Conservation (phyloP, 495 filamentous ascomycete species). For the Lentithecium fluviatile region DNA sequence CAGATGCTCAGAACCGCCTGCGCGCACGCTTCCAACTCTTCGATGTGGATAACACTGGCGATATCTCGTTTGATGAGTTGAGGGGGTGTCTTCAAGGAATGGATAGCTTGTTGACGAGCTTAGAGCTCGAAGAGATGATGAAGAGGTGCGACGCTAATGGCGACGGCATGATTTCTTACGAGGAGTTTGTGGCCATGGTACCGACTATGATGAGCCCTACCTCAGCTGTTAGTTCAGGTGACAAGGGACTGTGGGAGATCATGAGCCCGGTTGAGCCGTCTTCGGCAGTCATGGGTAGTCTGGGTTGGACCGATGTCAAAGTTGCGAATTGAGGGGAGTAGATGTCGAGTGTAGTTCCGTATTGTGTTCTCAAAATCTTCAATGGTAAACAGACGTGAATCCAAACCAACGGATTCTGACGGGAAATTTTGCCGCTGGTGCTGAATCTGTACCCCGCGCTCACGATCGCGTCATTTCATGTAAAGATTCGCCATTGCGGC, state of each 20-base stretch:
- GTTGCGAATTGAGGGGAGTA: not conserved
- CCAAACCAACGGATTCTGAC: too few relatives aligned
- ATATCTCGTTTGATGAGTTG: conserved; percentile 17
- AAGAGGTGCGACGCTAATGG: conserved; percentile 14
- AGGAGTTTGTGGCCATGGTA: conserved; percentile 23
- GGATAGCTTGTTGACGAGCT: conserved; percentile 13
- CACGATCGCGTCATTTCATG: too few relatives aligned
- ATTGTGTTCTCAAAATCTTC: too few relatives aligned
- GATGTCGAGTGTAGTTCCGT: not conserved
- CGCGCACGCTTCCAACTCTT: conserved; percentile 15
- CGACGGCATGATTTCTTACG: conserved; percentile 14
- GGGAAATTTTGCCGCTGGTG: too few relatives aligned
- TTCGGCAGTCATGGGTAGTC: not conserved
- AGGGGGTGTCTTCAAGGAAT: conserved; percentile 13
- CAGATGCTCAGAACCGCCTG: conserved; percentile 7
- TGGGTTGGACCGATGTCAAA: not conserved
- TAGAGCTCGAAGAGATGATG: conserved; percentile 20
- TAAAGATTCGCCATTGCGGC: too few relatives aligned
- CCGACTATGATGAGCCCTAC: conserved; percentile 5
- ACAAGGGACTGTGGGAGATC: conserved; percentile 11
- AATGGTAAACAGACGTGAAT: too few relatives aligned
- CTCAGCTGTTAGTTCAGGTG: not conserved
- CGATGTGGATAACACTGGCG: conserved; percentile 14
- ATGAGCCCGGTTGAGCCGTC: conserved; percentile 13
- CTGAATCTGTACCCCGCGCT: too few relatives aligned